Percentiles rank a stretch among this genome's conserved stretches.
Conservation (phyloP, 441 rosid species). For the Gossypium trilobum region DNA sequence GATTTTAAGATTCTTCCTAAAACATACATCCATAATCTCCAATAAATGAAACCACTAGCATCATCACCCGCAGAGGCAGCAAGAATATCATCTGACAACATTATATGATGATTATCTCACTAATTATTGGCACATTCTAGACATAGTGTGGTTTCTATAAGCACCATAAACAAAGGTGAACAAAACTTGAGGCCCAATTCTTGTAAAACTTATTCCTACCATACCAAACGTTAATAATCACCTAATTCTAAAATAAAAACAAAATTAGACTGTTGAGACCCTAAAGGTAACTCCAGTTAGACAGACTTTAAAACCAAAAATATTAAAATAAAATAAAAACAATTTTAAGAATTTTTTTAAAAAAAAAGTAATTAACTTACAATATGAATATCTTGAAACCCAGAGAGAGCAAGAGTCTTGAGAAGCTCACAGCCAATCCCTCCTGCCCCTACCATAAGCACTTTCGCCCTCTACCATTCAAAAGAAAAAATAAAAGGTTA, state of each 20-base stretch:
- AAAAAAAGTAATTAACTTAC: conserved; percentile 34
- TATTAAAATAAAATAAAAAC: not conserved
- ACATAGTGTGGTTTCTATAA: not conserved
- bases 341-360: not conserved
- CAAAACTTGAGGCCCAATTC: not conserved
- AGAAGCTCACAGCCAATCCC: conserved; percentile 97
- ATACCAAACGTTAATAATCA: not conserved
- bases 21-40: not conserved
- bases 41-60: not conserved
- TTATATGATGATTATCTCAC: not conserved
- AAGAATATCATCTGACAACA: not conserved
- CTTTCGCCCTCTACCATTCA: conserved; percentile 60
- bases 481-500: not conserved
- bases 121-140: not conserved
- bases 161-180: not conserved
- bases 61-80: not conserved
- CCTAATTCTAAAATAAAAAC: not conserved
- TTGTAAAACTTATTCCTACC: not conserved
- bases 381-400: conserved; percentile 79
- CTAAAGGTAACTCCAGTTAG: not conserved
- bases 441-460: conserved; percentile 97
- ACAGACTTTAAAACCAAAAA: not conserved
- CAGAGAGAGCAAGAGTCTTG: conserved; percentile 87
- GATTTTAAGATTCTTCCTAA: not conserved
- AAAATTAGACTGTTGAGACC: not conserved